A percentile compares a stretch with the other conserved stretches of the same genome.
These are phyloP conservation scores for Blastobotrys raffinosifermentans DNA, from an alignment of 1,139 yeast genomes.

Conservation along the genomic window DNA sequence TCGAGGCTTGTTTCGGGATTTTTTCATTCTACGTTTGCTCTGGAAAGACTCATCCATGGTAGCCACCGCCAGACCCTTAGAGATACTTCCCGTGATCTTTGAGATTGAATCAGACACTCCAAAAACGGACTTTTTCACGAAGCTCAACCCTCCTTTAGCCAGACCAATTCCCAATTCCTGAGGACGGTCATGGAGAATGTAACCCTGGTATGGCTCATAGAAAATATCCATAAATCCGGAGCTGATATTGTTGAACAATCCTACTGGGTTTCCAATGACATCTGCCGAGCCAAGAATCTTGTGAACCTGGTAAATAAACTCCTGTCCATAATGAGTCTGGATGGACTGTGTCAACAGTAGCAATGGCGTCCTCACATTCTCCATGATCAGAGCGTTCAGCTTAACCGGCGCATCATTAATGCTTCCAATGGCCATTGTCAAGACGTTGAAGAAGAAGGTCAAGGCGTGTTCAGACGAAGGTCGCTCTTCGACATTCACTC, in stretches of 20 bases:
- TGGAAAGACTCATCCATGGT: constrained; percentile 86
- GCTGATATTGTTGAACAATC: constrained; percentile 83
- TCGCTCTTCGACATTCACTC: constrained; percentile 55
- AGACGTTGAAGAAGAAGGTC: constrained; percentile 67
- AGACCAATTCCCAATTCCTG: constrained; percentile 92
- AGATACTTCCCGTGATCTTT: constrained; percentile 87
- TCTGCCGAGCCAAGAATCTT: constrained; percentile 95
- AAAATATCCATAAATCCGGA: constrained; percentile 95
- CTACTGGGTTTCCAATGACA: constrained; percentile 94
- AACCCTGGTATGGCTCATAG: constrained; percentile 96
- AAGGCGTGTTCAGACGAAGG: constrained; percentile 58
- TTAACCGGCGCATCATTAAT: constrained; percentile 95
- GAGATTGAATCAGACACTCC: constrained; percentile 93
- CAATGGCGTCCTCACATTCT: constrained; percentile 81
- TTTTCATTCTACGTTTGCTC: constrained; percentile 54
- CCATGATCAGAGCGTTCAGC: constrained; percentile 79
- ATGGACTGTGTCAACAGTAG: constrained; percentile 68
- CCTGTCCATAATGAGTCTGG: constrained; percentile 84
- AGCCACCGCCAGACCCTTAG: constrained; percentile 88
- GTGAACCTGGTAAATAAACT: constrained; percentile 86
- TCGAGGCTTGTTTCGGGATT: constrained; percentile 71
- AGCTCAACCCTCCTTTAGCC: constrained; percentile 93
- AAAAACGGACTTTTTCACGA: constrained; percentile 88
- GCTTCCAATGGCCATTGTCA: constrained; percentile 96
- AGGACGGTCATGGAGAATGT: constrained; percentile 88